A percentile compares a stretch with the other conserved stretches of the same genome.
phyloP scores from a whole-genome alignment of 176 grass and related monocot genomes.

The Melocanna baccifera region DNA sequence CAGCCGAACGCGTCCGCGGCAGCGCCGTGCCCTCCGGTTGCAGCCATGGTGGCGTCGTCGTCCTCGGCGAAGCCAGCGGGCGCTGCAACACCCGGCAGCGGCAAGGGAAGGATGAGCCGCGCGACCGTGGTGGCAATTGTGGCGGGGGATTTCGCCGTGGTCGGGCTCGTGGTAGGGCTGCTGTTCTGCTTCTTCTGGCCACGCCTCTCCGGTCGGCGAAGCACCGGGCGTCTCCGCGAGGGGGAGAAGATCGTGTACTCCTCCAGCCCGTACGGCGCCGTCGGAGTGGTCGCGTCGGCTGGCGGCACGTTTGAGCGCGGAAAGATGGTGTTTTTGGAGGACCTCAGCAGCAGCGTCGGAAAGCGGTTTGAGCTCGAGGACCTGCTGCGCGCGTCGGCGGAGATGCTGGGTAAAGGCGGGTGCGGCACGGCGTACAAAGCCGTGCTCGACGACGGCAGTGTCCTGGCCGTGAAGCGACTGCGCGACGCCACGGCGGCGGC shows the following conservation, averaged over 20 bases:
- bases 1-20: slow-evolving; percentile 28
- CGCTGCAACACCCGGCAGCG: slow-evolving; percentile 4
- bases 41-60: slow-evolving; percentile 50
- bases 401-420: slow-evolving; percentile 95
- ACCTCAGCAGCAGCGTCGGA: neutral
- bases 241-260: slow-evolving; percentile 99
- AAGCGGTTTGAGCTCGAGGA: slow-evolving; percentile 87
- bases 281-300: slow-evolving; percentile 21
- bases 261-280: slow-evolving; percentile 73
- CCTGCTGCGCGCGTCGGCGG: slow-evolving; percentile 84
- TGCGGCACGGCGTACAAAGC: slow-evolving; percentile 88
- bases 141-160: slow-evolving; percentile 72
- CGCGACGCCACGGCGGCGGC: slow-evolving; percentile 51
- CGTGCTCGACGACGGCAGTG: slow-evolving; percentile 78
- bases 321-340: slow-evolving; percentile 79
- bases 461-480: slow-evolving; percentile 82
- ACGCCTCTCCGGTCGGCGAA: slow-evolving; percentile 55
- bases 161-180: slow-evolving; percentile 67
- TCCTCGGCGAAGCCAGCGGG: slow-evolving; percentile 41
- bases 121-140: slow-evolving; percentile 72
- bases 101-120: slow-evolving; percentile 58
- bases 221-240: slow-evolving; percentile 50
- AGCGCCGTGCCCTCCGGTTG: slow-evolving; percentile 35
- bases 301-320: slow-evolving; percentile 58
- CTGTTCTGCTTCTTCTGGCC: slow-evolving; percentile 98